These are phyloP conservation scores for Hypomontagnella submonticulosa DNA, from an alignment of 495 filamentous ascomycete genomes.

Conservation along the genomic window DNA sequence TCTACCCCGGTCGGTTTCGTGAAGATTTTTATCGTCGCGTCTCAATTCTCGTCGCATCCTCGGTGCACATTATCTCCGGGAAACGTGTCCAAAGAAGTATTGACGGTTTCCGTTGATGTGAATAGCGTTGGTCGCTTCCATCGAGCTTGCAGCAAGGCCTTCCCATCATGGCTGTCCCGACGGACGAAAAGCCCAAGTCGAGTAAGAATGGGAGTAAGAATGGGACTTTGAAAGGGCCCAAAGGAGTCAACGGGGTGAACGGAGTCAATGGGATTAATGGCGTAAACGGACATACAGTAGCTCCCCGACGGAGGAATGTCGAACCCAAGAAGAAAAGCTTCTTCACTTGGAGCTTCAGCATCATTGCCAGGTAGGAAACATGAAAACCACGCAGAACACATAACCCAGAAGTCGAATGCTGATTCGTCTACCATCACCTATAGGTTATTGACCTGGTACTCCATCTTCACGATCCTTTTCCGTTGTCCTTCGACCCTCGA, in stretches of 20 bases:
- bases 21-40: constrained; percentile 9
- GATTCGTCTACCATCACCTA: constrained; percentile 1
- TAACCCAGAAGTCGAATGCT: constrained; percentile 10
- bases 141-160: constrained; percentile 8
- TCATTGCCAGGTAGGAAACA: constrained; percentile 68
- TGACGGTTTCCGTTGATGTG: constrained; percentile 16
- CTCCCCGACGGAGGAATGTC: constrained; percentile 37
- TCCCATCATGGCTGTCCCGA: constrained; percentile 28
- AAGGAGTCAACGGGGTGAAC: constrained; percentile 39
- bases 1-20: constrained; percentile 26
- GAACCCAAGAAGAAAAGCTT: constrained; percentile 53
- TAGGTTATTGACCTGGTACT: constrained; percentile 88
- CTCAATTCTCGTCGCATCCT: constrained; percentile 6
- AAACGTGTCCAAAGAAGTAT: constrained; percentile 22
- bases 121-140: constrained; percentile 13
- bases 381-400: background rate
- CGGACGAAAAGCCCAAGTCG: constrained; percentile 28
- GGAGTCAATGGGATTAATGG: constrained; percentile 37
- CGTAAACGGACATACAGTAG: constrained; percentile 47
- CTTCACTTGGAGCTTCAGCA: constrained; percentile 63
- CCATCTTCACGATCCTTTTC: constrained; percentile 79
- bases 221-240: constrained; percentile 48
- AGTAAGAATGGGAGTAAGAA: constrained; percentile 48
- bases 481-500: constrained; percentile 79
- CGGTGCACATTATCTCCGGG: constrained; percentile 1